A percentile compares a stretch with the other conserved stretches of the same genome.
Evolutionary conservation across 1,284 basidiomycete species (phyloP).

Genomic region (Microbotryum intermedium): DNA sequence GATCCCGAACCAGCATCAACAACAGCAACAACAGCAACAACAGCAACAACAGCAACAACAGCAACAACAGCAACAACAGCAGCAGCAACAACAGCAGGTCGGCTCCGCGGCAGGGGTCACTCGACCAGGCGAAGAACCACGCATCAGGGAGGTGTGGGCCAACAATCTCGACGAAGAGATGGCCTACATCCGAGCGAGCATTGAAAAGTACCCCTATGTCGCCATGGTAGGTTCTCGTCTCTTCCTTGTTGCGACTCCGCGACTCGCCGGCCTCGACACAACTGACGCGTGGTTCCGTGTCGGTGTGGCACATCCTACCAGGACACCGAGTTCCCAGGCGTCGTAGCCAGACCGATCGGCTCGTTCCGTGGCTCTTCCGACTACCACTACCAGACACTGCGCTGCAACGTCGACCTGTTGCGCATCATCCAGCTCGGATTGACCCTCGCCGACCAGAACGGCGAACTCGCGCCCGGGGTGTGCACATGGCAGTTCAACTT

Average conservation of each 20-base stretch:
- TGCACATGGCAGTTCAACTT: conserved; percentile 99
- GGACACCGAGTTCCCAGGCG: conserved; percentile 99
- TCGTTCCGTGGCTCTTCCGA: conserved; percentile 93
- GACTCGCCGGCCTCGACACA: neutral
- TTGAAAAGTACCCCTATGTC: conserved; percentile 87
- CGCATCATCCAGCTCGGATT: conserved; percentile 97
- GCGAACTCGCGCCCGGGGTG: conserved; percentile 67
- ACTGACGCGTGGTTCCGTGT: neutral
- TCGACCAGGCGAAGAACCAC: neutral
- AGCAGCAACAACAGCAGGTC: no score
- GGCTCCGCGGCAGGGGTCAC: no score
- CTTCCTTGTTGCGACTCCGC: neutral
- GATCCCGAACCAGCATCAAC: no score
- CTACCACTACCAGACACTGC: conserved; percentile 99
- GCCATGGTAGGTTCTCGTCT: conserved; percentile 71
- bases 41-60: no score
- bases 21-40: no score
- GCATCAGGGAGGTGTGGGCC: conserved; percentile 72
- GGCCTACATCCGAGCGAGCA: conserved; percentile 70
- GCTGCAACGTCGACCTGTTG: conserved; percentile 95
- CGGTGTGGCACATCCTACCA: conserved; percentile 40
- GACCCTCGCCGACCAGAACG: conserved; percentile 87
- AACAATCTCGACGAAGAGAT: conserved; percentile 89
- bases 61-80: no score
- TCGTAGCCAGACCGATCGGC: conserved; percentile 94